A percentile compares a stretch with the other conserved stretches of the same genome.
Conservation (phyloP, 2,329 filamentous ascomycete species). For the Macrophomina tecta region DNA sequence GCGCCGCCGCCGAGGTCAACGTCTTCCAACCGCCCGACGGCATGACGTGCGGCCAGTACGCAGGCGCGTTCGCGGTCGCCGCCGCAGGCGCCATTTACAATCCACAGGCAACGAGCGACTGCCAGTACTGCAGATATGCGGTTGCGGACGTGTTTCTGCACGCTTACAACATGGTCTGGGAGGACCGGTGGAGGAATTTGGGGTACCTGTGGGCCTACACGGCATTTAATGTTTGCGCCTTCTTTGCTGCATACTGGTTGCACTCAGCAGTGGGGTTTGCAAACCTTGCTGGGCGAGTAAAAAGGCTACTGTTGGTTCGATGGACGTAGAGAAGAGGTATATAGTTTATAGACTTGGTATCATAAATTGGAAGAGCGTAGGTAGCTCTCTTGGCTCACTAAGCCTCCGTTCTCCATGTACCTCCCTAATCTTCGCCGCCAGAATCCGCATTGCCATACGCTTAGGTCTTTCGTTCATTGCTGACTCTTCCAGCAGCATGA, state of each 20-base stretch:
- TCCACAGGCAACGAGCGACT: conserved; percentile 51
- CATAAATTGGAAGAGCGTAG: too few relatives aligned
- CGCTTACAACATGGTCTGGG: conserved; percentile 49
- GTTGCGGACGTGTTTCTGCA: conserved; percentile 56
- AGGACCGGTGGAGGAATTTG: conserved; percentile 70
- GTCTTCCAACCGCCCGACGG: conserved; percentile 49
- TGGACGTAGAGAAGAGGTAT: too few relatives aligned
- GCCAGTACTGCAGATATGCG: conserved; percentile 56
- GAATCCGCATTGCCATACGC: too few relatives aligned
- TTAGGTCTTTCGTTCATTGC: too few relatives aligned
- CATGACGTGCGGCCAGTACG: conserved; percentile 54
- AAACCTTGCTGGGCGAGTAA: background rate
- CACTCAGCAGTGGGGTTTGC: background rate
- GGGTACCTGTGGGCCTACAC: conserved; percentile 73
- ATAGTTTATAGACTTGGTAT: too few relatives aligned
- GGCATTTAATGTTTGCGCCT: conserved; percentile 57
- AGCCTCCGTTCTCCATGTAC: too few relatives aligned
- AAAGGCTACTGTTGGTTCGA: too few relatives aligned
- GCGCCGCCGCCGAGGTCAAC: conserved; percentile 50
- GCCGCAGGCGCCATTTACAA: conserved; percentile 53
- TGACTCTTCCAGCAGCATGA: too few relatives aligned
- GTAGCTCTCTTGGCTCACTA: too few relatives aligned
- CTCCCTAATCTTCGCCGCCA: too few relatives aligned
- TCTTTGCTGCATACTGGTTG: background rate
- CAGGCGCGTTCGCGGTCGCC: conserved; percentile 47